Conservation (phyloP, 2,329 filamentous ascomycete species). For the Blastomyces gilchristii region DNA sequence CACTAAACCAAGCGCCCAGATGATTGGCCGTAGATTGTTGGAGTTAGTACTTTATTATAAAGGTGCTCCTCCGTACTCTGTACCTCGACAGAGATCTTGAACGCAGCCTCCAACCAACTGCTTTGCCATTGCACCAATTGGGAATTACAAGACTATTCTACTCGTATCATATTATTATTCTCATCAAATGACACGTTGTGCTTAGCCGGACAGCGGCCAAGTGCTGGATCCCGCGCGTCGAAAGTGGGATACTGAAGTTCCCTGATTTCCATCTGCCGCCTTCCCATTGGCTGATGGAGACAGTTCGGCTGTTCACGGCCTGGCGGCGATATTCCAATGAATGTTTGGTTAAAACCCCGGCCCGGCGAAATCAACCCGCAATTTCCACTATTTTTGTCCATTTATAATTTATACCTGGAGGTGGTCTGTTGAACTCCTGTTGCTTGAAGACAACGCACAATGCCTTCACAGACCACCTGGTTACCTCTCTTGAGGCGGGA, state of each 20-base stretch:
- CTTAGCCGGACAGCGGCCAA: neutral
- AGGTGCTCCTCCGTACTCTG: too few species aligned
- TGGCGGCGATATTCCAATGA: neutral
- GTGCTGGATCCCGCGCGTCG: neutral
- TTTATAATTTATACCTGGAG: neutral
- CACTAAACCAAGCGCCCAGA: constrained; percentile 4
- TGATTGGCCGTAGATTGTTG: neutral
- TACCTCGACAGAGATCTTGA: neutral
- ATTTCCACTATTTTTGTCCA: neutral
- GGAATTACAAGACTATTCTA: too few species aligned
- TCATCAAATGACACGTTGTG: neutral
- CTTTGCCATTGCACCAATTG: too few species aligned
- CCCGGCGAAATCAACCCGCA: neutral
- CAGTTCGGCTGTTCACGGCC: constrained; percentile 13
- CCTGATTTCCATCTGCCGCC: constrained; percentile 5
- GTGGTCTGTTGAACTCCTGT: neutral
- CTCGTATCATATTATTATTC: neutral
- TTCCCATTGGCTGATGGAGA: constrained; percentile 9
- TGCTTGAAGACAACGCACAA: constrained; percentile 15
- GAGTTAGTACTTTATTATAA: neutral
- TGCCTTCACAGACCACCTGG: constrained; percentile 28
- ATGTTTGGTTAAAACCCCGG: neutral
- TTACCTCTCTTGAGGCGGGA: constrained; percentile 32
- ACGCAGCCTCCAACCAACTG: neutral
- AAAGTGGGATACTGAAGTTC: neutral